phyloP scores from a whole-genome alignment of 2,329 filamentous ascomycete species.

The Monosporascus sp. region DNA sequence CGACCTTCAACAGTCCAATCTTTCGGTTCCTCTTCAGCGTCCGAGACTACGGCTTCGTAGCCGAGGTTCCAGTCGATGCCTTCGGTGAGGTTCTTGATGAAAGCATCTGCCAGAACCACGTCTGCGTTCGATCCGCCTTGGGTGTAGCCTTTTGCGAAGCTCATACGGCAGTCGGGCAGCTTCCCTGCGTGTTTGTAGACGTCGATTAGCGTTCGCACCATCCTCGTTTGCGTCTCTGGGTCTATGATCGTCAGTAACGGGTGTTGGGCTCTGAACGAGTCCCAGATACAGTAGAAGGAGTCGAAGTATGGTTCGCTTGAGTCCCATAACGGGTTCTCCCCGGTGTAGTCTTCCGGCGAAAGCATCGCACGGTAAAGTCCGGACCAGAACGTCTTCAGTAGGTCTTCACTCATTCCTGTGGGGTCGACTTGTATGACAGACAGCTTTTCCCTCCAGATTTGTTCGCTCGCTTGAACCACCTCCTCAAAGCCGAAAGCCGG shows the following conservation, averaged over 20 bases:
- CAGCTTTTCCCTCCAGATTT: slow-evolving; percentile 60
- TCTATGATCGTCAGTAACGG: slow-evolving; percentile 68
- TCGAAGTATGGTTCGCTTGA: slow-evolving; percentile 69
- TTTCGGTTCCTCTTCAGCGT: slow-evolving; percentile 62
- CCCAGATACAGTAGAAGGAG: slow-evolving; percentile 67
- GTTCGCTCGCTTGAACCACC: slow-evolving; percentile 47
- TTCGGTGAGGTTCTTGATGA: slow-evolving; percentile 59
- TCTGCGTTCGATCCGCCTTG: slow-evolving; percentile 76
- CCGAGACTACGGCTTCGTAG: slow-evolving; percentile 67
- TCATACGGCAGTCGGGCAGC: slow-evolving; percentile 74
- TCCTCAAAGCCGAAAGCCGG: slow-evolving; percentile 57
- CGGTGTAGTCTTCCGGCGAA: slow-evolving; percentile 70
- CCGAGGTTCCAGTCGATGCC: slow-evolving; percentile 65
- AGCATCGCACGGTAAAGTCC: slow-evolving; percentile 64
- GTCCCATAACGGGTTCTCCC: slow-evolving; percentile 67
- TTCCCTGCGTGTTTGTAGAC: slow-evolving; percentile 60
- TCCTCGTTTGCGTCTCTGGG: slow-evolving; percentile 59
- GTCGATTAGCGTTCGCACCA: slow-evolving; percentile 67
- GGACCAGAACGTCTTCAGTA: slow-evolving; percentile 66
- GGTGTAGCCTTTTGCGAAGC: slow-evolving; percentile 67
- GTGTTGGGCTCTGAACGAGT: slow-evolving; percentile 67
- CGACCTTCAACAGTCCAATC: slow-evolving; percentile 67
- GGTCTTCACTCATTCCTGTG: slow-evolving; percentile 45
- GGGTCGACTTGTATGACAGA: slow-evolving; percentile 52
- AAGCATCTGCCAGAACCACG: slow-evolving; percentile 65